phyloP scores from a whole-genome alignment of 345 rosid species.

The Linum lewisii region DNA sequence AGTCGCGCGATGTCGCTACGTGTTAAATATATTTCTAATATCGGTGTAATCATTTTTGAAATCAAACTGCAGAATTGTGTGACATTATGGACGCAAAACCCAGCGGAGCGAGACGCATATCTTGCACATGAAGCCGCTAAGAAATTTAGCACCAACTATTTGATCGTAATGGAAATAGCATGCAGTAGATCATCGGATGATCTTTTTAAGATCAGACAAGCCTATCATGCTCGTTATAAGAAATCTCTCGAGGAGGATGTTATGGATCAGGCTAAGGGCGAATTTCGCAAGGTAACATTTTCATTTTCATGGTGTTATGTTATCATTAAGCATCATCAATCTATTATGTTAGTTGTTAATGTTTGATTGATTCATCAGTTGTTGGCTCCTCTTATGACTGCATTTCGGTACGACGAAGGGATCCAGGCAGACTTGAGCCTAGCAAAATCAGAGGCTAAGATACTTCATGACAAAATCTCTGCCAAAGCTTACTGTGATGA shows the following conservation, averaged over 20 bases:
- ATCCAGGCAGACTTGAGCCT: slow-evolving; percentile 53
- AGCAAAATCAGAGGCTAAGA: slow-evolving; percentile 78
- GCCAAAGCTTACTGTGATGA: slow-evolving; percentile 66
- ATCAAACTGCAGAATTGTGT: slow-evolving; percentile 46
- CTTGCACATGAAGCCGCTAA: slow-evolving; percentile 71
- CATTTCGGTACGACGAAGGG: slow-evolving; percentile 69
- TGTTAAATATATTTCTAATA: too few relatives aligned
- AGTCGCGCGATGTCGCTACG: too few relatives aligned
- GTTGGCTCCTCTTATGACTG: slow-evolving; percentile 67
- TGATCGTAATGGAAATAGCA: slow-evolving; percentile 77
- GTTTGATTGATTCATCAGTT: slow-evolving; percentile 31
- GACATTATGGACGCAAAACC: slow-evolving; percentile 59
- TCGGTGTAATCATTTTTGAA: too few relatives aligned
- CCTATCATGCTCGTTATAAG: slow-evolving; percentile 70
- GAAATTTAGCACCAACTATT: slow-evolving; percentile 56
- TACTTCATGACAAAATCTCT: slow-evolving; percentile 60
- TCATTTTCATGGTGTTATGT: background rate
- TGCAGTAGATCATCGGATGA: slow-evolving; percentile 59
- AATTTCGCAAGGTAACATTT: slow-evolving; percentile 54
- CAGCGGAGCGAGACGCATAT: slow-evolving; percentile 70
- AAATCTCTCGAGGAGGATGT: slow-evolving; percentile 89
- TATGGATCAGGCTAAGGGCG: slow-evolving; percentile 65
- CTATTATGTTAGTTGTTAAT: background rate
- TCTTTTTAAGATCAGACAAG: slow-evolving; percentile 52
- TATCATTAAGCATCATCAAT: background rate